phyloP scores from a whole-genome alignment of 345 rosid species.

The Kandelia obovata region DNA sequence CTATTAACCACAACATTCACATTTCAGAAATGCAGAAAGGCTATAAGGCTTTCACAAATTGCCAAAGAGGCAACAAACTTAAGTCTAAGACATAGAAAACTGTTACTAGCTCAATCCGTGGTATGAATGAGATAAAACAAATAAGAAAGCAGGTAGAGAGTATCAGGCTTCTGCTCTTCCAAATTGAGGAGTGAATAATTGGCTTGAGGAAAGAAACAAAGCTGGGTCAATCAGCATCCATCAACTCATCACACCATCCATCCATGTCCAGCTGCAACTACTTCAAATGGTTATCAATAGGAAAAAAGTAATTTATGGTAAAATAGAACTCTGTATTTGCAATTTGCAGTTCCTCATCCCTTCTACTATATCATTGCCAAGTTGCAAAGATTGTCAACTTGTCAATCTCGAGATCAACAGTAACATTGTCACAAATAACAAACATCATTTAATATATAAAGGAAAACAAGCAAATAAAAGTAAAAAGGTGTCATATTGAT shows the following conservation, averaged over 20 bases:
- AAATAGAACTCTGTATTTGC: background rate
- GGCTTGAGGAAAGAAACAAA: background rate
- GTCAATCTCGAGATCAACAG: background rate
- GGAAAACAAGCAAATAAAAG: conserved; percentile 4
- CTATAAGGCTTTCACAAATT: background rate
- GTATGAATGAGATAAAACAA: background rate
- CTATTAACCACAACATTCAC: no score
- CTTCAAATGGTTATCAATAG: background rate
- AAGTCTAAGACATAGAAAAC: background rate
- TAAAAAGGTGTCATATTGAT: conserved; percentile 15
- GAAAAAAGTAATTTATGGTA: background rate
- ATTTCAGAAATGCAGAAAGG: background rate
- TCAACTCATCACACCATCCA: background rate
- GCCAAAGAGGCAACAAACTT: background rate
- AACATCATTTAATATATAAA: background rate
- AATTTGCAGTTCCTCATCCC: background rate
- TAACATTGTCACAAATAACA: background rate
- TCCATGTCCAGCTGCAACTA: background rate
- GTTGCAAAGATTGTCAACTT: background rate
- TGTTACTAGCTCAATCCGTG: no score
- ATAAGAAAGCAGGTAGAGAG: no score
- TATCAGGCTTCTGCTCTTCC: no score
- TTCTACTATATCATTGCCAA: background rate
- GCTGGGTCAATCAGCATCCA: background rate
- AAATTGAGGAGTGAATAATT: no score